Conservation (phyloP, 139 green algal species). For the Chlamydomonas incerta region DNA sequence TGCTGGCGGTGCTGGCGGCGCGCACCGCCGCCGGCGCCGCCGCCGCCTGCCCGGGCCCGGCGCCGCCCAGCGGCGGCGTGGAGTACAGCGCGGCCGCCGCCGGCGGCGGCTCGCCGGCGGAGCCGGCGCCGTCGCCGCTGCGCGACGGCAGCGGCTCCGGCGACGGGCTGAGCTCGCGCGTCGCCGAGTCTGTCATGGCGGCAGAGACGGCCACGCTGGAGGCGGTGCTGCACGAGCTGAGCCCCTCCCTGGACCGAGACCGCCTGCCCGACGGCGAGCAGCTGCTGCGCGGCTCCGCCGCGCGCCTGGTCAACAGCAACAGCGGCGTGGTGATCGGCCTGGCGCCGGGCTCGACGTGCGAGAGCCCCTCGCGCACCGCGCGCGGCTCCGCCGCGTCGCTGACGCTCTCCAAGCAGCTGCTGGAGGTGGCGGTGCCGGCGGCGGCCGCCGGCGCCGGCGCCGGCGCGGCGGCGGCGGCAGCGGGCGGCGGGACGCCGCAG, state of each 20-base stretch:
- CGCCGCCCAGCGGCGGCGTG: too few relatives aligned
- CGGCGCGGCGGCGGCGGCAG: too few relatives aligned
- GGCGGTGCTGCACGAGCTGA: constrained; percentile 3
- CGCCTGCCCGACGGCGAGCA: background rate
- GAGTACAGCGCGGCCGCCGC: too few relatives aligned
- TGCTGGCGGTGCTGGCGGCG: too few relatives aligned
- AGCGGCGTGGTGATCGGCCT: background rate
- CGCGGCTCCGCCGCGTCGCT: too few relatives aligned
- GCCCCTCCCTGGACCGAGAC: constrained; percentile 9
- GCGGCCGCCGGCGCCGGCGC: too few relatives aligned
- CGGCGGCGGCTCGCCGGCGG: too few relatives aligned
- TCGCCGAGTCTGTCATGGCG: background rate
- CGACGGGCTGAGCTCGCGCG: too few relatives aligned
- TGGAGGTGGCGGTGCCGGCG: too few relatives aligned
- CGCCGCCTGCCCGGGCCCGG: too few relatives aligned
- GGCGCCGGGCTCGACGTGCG: background rate
- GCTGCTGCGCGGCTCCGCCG: background rate
- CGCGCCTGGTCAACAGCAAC: background rate
- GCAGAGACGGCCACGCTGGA: background rate
- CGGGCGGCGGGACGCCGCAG: background rate
- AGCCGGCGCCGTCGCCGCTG: background rate
- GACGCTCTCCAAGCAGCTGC: background rate
- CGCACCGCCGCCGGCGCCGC: too few relatives aligned
- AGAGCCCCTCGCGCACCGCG: background rate
- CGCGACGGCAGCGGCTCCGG: too few relatives aligned